A percentile compares a stretch with the other conserved stretches of the same genome.
Conservation (phyloP, 768 basidiomycete species). For the Russula olivacea region DNA sequence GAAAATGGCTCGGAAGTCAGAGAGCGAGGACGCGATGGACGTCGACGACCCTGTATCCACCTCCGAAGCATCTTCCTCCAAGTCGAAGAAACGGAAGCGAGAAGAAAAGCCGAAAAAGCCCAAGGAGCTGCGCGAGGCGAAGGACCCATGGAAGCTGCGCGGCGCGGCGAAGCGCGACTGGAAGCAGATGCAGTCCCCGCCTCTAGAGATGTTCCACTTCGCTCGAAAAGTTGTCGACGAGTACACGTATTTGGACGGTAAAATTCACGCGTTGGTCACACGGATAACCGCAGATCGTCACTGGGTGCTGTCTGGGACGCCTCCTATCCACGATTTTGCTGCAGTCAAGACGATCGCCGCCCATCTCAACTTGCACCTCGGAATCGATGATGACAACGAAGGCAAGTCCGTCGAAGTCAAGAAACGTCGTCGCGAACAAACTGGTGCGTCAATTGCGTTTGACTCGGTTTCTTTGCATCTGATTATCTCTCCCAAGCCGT, state of each 20-base stretch:
- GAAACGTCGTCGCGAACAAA: constrained; percentile 78
- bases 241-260: constrained; percentile 86
- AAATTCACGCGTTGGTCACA: constrained; percentile 72
- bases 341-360: constrained; percentile 87
- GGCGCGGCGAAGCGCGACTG: constrained; percentile 62
- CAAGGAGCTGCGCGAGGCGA: constrained; percentile 42
- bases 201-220: constrained; percentile 91
- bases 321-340: constrained; percentile 86
- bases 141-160: constrained; percentile 74
- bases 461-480: background rate
- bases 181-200: constrained; percentile 74
- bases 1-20: constrained; percentile 27
- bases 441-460: constrained; percentile 45
- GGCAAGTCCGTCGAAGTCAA: constrained; percentile 69
- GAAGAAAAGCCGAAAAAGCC: constrained; percentile 28
- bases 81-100: constrained; percentile 42
- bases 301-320: constrained; percentile 97
- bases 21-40: constrained; percentile 48
- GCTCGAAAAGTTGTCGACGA: constrained; percentile 87
- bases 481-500: constrained; percentile 46
- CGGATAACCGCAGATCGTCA: constrained; percentile 69
- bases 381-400: constrained; percentile 84
- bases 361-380: constrained; percentile 85
- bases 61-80: constrained; percentile 35
- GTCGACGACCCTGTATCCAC: constrained; percentile 44